Base-by-base conservation (phyloP, 2,329 filamentous ascomycete species). In the Phialophora macrospora region DNA sequence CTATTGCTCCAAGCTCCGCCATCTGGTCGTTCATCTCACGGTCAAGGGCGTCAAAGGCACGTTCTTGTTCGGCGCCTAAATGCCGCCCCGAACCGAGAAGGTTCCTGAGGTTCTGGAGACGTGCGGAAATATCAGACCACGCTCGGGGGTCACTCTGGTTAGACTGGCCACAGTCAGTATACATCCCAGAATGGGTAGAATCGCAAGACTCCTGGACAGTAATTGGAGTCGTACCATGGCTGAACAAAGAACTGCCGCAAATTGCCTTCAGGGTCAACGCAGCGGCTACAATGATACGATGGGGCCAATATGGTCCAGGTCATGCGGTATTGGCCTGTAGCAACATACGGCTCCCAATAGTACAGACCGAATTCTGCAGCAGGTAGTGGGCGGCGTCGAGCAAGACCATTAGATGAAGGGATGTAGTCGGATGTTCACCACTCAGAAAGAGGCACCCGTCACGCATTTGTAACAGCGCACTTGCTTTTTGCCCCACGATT, bases 11-110 rank as follows among this genome's bases (percentile, higher is more conserved):
- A 59, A 79, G 63, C 7, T 78, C 78, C 32, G 65, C 62, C 44
- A 73, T 74, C 52, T 75, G 72, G 22, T 65, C 52, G 28, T 75
- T 74, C 48, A 79, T 71, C 68, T 81, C 79, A 70, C 74, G 74
- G 64, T 80, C 76, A 22, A 80, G 64, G 11, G 77, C 74, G 55
- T 79, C 77, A 57, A 79, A 64, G 7, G 78, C 79, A 63, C 75
- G 75, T 58, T 72, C 72, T 28, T 73, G 73, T 12, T 75, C 72
- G 55, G 73, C 73, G 49, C 71, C 71, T 32, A 72, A 73, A 54
- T 75, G 75, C 20, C 75, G 76, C 52, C 78, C 76, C 20, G 77
- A 76, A 52, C 72, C 74, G 34, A 81, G 70, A 44, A 80, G 65
- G 54, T 77, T 74, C 61, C 78, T 77, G 24, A 81, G 72, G 70